These are phyloP conservation scores for Strobilomyces confusus DNA, from an alignment of 768 basidiomycete species.

Conservation along the genomic window DNA sequence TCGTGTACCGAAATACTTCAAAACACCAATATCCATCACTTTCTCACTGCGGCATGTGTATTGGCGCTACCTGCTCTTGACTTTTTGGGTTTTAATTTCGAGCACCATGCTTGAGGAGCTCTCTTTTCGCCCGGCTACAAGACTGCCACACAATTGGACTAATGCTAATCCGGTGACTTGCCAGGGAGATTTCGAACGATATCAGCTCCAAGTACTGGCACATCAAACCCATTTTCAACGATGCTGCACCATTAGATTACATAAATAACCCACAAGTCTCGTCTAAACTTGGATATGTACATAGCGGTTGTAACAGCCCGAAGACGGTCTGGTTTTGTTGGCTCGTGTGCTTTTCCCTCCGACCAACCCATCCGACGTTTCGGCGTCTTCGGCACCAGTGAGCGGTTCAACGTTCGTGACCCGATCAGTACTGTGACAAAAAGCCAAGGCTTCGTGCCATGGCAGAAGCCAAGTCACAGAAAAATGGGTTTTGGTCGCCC, in stretches of 20 bases:
- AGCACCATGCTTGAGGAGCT: too few species aligned
- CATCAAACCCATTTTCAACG: neutral
- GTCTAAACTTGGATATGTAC: neutral
- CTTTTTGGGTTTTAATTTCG: too few species aligned
- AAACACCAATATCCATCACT: neutral
- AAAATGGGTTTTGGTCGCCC: slow-evolving; percentile 29
- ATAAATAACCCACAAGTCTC: neutral
- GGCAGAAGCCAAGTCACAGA: slow-evolving; percentile 21
- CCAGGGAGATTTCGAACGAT: too few species aligned
- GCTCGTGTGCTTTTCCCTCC: slow-evolving; percentile 12
- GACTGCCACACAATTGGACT: too few species aligned
- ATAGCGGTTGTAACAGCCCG: neutral
- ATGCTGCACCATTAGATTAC: too few species aligned
- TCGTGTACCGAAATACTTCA: neutral
- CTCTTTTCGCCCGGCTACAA: too few species aligned
- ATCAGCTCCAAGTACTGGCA: too few species aligned
- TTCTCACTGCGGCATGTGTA: too few species aligned
- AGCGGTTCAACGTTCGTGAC: too few species aligned
- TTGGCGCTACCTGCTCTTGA: too few species aligned
- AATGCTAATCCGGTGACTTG: too few species aligned
- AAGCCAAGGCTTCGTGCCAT: slow-evolving; percentile 16
- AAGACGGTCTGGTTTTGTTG: neutral
- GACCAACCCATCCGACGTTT: slow-evolving; percentile 1
- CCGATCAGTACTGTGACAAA: slow-evolving; percentile 1
- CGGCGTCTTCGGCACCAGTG: neutral